Evolutionary conservation across 495 filamentous ascomycete species (phyloP).

Genomic region (Lepidopterella palustris): DNA sequence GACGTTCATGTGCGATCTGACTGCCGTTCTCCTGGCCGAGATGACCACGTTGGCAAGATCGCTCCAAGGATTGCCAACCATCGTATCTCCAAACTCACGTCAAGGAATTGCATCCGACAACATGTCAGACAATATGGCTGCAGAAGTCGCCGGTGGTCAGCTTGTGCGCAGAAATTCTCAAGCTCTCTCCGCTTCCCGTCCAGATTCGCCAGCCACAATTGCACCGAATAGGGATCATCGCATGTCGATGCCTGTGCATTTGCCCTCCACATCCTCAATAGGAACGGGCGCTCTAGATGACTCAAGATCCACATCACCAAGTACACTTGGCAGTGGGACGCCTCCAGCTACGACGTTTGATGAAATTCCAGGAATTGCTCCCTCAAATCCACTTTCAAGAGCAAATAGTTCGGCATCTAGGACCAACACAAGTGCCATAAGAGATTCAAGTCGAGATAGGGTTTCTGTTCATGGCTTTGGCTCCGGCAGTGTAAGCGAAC

Average conservation of each 20-base stretch:
- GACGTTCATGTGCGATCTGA: constrained; percentile 89
- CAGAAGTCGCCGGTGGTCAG: constrained; percentile 8
- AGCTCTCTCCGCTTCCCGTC: constrained; percentile 37
- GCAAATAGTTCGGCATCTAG: constrained; percentile 26
- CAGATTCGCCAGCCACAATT: constrained; percentile 44
- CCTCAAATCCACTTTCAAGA: background rate
- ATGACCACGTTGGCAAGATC: constrained; percentile 81
- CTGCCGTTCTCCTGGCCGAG: constrained; percentile 74
- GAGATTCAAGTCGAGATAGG: constrained; percentile 61
- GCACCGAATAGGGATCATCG: constrained; percentile 49
- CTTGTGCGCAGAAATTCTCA: constrained; percentile 51
- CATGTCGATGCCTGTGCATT: constrained; percentile 72
- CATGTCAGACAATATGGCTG: constrained; percentile 13
- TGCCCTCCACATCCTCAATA: constrained; percentile 42
- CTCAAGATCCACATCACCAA: constrained; percentile 47
- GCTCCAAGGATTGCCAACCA: constrained; percentile 67
- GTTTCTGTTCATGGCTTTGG: constrained; percentile 82
- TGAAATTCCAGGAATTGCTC: constrained; percentile 50
- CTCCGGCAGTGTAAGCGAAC: constrained; percentile 62
- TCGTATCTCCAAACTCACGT: constrained; percentile 64
- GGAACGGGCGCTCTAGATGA: constrained; percentile 38
- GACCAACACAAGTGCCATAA: constrained; percentile 6
- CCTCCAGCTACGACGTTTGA: constrained; percentile 64
- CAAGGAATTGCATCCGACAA: constrained; percentile 18
- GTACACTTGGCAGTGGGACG: constrained; percentile 41